These are phyloP conservation scores for Umbelopsis vinacea DNA, from an alignment of 192 early-diverging fungal genomes.

Conservation along the genomic window DNA sequence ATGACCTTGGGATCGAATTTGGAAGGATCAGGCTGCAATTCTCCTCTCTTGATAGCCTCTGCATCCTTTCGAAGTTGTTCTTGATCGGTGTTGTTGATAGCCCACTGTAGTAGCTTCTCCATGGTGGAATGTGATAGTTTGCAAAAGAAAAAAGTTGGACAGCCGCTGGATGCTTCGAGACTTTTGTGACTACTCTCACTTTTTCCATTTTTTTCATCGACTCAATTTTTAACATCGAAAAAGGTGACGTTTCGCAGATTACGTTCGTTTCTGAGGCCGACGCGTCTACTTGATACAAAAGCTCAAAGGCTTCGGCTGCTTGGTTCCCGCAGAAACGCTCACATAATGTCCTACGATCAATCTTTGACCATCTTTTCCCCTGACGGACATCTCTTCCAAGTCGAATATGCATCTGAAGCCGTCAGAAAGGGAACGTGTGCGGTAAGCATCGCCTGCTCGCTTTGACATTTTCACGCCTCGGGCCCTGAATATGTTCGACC, in stretches of 20 bases:
- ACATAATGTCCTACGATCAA: conserved; percentile 67
- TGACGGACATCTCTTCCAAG: conserved; percentile 99
- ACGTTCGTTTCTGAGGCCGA: conserved; percentile 19
- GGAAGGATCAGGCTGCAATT: conserved; percentile 42
- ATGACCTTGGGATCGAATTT: conserved; percentile 82
- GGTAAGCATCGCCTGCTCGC: conserved; percentile 61
- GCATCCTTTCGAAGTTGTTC: conserved; percentile 62
- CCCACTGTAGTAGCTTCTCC: conserved; percentile 88
- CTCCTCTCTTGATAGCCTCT: conserved; percentile 39
- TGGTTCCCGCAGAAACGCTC: neutral
- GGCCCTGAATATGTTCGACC: neutral
- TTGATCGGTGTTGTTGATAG: conserved; percentile 75
- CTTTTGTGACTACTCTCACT: conserved; percentile 6
- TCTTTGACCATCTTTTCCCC: conserved; percentile 98
- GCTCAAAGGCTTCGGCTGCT: no score
- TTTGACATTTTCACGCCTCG: neutral
- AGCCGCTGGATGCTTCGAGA: conserved; percentile 8
- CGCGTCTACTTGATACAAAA: neutral
- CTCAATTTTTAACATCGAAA: no score
- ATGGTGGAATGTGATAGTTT: conserved; percentile 26
- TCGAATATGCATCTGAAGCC: conserved; percentile 98
- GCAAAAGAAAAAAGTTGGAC: neutral
- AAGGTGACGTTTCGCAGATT: neutral
- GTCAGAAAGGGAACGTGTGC: conserved; percentile 97
- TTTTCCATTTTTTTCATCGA: no score